Conservation (phyloP, 164 flowering plant species). For the Vitis vinifera region DNA sequence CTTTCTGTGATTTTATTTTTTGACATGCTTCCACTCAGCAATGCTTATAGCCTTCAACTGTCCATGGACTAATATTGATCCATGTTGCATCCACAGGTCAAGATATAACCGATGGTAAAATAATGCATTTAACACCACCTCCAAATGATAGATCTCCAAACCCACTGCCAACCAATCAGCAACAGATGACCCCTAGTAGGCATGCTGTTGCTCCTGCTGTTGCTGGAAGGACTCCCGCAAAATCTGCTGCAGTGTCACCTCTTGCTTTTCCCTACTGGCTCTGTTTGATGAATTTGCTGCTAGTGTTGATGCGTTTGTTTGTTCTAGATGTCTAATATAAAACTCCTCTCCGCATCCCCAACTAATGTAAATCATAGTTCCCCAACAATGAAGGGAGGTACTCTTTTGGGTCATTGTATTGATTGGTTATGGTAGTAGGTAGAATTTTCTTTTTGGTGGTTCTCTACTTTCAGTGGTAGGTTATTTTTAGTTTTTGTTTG, state of each 20-base stretch:
- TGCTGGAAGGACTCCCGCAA: background rate
- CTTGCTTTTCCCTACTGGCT: background rate
- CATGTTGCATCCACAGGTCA: constrained; percentile 10
- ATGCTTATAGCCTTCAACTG: no score
- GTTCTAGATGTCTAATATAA: constrained; percentile 1
- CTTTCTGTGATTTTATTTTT: no score
- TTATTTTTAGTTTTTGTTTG: no score
- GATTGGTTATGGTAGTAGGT: no score
- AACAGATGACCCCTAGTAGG: background rate
- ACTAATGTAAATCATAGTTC: constrained; percentile 1
- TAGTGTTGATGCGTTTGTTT: constrained; percentile 5
- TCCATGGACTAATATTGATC: background rate
- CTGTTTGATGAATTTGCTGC: constrained; percentile 2
- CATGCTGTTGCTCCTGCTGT: constrained; percentile 16
- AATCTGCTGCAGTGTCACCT: no score
- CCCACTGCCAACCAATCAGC: no score
- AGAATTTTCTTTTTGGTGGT: no score
- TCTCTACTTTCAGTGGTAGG: no score
- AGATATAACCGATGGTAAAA: background rate
- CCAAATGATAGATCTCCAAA: background rate
- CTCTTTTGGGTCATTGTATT: no score
- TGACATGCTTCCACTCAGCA: no score
- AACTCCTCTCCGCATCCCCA: background rate
- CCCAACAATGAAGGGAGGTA: no score
- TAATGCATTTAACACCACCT: constrained; percentile 1